phyloP scores from a whole-genome alignment of 768 basidiomycete genomes.

The Terana coerulea region DNA sequence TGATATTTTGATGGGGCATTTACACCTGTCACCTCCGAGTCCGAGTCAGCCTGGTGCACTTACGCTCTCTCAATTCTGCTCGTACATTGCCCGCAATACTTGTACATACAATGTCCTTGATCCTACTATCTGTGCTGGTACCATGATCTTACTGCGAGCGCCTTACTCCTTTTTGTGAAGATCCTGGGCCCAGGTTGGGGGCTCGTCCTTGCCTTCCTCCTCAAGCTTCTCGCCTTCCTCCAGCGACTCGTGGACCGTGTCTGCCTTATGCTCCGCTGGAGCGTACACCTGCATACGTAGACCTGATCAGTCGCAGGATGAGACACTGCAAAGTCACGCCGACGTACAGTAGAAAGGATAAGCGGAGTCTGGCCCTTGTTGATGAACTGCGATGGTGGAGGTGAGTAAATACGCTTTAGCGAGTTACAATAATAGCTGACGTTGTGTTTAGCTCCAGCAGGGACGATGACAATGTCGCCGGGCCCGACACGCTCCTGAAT shows the following conservation, averaged over 20 bases:
- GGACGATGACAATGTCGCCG: conserved; percentile 25
- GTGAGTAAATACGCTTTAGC: conserved; percentile 3
- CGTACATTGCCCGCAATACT: no score
- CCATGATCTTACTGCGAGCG: no score
- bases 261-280: conserved; percentile 27
- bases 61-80: no score
- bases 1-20: no score
- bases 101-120: not conserved
- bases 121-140: no score
- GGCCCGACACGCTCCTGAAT: conserved; percentile 19
- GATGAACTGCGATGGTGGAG: conserved; percentile 18
- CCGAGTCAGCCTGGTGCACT: no score
- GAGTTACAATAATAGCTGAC: conserved; percentile 11
- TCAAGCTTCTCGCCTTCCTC: conserved; percentile 26
- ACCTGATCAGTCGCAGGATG: not conserved
- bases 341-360: conserved; percentile 24
- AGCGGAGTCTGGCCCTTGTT: conserved; percentile 24
- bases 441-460: conserved; percentile 26
- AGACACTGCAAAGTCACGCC: no score
- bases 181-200: conserved; percentile 23
- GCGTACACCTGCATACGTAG: conserved; percentile 27
- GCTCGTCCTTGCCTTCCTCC: conserved; percentile 27
- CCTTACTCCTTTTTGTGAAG: conserved; percentile 11
- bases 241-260: conserved; percentile 23
- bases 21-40: no score